Conservation (phyloP, 345 rosid genomes). For the Euclidium syriacum region DNA sequence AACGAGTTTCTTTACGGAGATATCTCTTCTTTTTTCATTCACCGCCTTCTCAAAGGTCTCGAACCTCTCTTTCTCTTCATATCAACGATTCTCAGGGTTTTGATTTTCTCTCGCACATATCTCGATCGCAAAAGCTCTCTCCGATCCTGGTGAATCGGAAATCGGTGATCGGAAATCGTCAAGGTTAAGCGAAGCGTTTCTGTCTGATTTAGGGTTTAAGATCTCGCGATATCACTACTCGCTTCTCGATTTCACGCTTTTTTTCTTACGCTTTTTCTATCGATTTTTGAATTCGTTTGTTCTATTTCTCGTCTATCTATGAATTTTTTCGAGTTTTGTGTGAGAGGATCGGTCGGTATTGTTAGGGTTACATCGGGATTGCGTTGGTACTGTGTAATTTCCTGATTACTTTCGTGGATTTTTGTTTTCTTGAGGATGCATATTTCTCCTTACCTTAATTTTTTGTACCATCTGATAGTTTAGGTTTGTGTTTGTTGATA, state of each 20-base stretch:
- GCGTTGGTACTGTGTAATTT: slow-evolving; percentile 13
- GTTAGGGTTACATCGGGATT: slow-evolving; percentile 26
- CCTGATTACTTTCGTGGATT: neutral
- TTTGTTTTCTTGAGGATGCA: neutral
- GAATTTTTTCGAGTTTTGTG: neutral
- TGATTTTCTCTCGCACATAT: slow-evolving; percentile 7
- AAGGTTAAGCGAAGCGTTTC: neutral
- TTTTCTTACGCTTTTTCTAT: neutral
- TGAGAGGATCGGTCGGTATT: slow-evolving; percentile 14
- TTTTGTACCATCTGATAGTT: neutral
- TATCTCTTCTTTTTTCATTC: slow-evolving; percentile 6
- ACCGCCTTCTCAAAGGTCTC: slow-evolving; percentile 27
- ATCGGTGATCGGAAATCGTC: neutral
- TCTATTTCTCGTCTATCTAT: neutral
- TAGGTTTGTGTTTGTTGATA: neutral
- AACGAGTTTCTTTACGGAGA: neutral
- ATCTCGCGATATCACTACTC: slow-evolving; percentile 10
- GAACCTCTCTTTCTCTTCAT: slow-evolving; percentile 10
- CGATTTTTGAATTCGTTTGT: neutral
- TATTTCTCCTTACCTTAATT: neutral
- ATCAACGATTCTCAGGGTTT: slow-evolving; percentile 3
- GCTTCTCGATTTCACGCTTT: slow-evolving; percentile 11
- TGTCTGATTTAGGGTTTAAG: slow-evolving; percentile 25
- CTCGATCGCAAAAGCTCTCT: slow-evolving; percentile 4
- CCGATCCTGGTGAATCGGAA: slow-evolving; percentile 13